Evolutionary conservation across 1,284 basidiomycete species (phyloP), one percentile per base, ranked within the genome.

Genomic region (Vanrija sp.): DNA sequence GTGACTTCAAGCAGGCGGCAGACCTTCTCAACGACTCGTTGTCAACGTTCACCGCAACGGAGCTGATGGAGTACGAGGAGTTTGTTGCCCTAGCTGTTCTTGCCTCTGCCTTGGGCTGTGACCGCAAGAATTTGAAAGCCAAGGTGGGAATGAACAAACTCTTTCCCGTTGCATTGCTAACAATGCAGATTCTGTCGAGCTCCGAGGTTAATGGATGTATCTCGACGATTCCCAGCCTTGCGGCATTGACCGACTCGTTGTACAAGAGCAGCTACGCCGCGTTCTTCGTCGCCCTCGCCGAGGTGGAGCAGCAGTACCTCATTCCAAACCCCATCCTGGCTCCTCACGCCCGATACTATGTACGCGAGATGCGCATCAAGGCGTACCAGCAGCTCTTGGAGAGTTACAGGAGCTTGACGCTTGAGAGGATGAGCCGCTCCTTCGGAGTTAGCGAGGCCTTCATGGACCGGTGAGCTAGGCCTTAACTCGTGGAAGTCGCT

Each of bases 311-410:
- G 78, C 83, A 83, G 0, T 85, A 90, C 71, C 85, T 98, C 57
- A 79, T 94, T 19, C 87, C 92, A 10, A 95, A 90, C 16, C 87
- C 91, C 25, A 78, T 93, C 45, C 83, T 98, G 44, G 83, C 86
- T 6, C 88, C 88, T 0, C 96, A 98, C 71, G 84, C 91, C 1
- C 84, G 90, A 4, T 97, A 82, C 80, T 98, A 96, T 74, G 84
- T 95, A 19, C 86, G 94, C 49, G 96, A 98, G 76, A 94, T 98
- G 89, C 86, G 95, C 43, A 94, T 98, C 67, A 86, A 91, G 45
- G 93, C 94, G 3, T 98, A 98, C 78, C 80, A 83, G 38, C 95
- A 98, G 72, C 81, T 98, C 3, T 81, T 98, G 16, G 93, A 98
- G 75, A 88, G 85, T 16, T 98, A 98, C 76, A 83, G 88, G 47